Evolutionary conservation across 176 grass and related monocot genomes (phyloP).

Genomic region (Calamus simplicifolius): DNA sequence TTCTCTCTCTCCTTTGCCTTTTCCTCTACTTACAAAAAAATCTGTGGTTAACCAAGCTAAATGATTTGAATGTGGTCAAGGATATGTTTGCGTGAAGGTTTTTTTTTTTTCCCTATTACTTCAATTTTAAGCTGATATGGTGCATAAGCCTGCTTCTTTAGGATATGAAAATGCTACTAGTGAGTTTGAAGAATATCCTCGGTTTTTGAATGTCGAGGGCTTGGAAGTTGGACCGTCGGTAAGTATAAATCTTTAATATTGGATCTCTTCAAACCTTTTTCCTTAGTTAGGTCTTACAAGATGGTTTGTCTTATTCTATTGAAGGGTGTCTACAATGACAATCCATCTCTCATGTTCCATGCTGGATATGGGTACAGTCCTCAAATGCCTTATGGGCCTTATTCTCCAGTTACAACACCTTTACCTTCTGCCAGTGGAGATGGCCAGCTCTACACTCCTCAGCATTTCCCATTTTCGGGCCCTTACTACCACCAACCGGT

Average conservation of each 20-base stretch:
- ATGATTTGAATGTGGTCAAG: no score
- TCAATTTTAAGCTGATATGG: no score
- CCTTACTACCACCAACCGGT: constrained; percentile 81
- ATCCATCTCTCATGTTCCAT: constrained; percentile 78
- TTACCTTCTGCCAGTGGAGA: constrained; percentile 65
- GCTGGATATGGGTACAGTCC: constrained; percentile 87
- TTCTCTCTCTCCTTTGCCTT: no score
- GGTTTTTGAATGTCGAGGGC: constrained; percentile 51
- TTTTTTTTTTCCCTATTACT: neutral
- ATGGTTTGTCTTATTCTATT: constrained; percentile 10
- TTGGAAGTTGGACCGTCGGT: constrained; percentile 60
- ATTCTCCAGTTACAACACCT: constrained; percentile 80
- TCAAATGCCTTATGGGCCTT: constrained; percentile 81
- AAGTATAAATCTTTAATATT: constrained; percentile 33
- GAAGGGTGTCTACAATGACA: constrained; percentile 86
- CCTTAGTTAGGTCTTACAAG: constrained; percentile 9
- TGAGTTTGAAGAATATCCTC: constrained; percentile 73
- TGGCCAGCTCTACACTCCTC: constrained; percentile 79
- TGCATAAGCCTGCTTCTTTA: constrained; percentile 18
- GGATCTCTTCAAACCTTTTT: constrained; percentile 16
- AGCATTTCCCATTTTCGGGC: constrained; percentile 90
- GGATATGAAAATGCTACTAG: constrained; percentile 54
- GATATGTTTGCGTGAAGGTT: no score
- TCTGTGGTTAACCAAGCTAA: no score
- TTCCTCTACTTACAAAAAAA: no score